Evolutionary conservation across 495 filamentous ascomycete genomes (phyloP).

Genomic region (Tuber calosporum): DNA sequence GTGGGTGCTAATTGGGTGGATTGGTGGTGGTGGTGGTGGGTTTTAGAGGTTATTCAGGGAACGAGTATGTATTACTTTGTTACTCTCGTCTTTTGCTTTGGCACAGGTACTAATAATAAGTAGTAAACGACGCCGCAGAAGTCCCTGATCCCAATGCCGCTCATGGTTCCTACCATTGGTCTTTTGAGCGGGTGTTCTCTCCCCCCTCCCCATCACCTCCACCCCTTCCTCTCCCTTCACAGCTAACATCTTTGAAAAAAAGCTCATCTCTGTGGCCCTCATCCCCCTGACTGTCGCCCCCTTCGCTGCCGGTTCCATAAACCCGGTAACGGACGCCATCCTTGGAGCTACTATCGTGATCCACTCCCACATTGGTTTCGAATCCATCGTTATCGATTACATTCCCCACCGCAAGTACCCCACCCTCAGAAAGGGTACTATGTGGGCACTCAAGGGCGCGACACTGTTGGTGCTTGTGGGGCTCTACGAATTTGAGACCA

Average conservation of each 20-base stretch:
- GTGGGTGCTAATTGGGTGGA: constrained; percentile 37
- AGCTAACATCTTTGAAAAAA: not conserved
- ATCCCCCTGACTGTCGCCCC: constrained; percentile 82
- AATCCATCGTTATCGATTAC: constrained; percentile 84
- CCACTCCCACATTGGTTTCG: constrained; percentile 91
- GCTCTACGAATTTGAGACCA: constrained; percentile 98
- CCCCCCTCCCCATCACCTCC: not conserved
- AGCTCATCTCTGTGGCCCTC: constrained; percentile 63
- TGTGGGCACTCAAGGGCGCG: constrained; percentile 70
- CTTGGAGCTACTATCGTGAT: constrained; percentile 77
- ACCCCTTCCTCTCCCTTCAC: not conserved
- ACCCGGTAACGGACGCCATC: constrained; percentile 78
- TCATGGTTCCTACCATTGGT: constrained; percentile 97
- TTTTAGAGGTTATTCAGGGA: constrained; percentile 65
- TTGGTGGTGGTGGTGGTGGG: constrained; percentile 31
- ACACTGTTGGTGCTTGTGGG: constrained; percentile 78
- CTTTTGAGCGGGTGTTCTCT: constrained; percentile 69
- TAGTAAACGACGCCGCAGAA: constrained; percentile 80
- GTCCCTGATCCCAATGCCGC: constrained; percentile 63
- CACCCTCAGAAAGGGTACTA: constrained; percentile 54
- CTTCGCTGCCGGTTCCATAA: constrained; percentile 82
- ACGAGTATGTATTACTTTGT: constrained; percentile 67
- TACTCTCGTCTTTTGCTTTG: not conserved
- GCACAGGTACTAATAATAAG: constrained; percentile 9
- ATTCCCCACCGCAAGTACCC: constrained; percentile 66